Evolutionary conservation across 108 stramenopile genomes (phyloP).

Genomic region (Mediolabrus comicus): DNA sequence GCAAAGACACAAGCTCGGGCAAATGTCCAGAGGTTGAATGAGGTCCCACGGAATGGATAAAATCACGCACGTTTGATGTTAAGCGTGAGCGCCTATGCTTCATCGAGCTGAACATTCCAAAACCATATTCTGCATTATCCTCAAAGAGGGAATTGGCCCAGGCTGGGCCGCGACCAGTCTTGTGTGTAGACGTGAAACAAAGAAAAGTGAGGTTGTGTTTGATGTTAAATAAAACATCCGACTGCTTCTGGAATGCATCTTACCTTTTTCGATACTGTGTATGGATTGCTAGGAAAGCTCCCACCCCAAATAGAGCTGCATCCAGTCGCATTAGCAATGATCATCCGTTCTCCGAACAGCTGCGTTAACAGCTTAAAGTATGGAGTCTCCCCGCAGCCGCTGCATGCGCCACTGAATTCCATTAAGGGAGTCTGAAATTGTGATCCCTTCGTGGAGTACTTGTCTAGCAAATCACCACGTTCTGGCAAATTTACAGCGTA

Average conservation of each 20-base stretch:
- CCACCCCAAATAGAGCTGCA: conserved; percentile 67
- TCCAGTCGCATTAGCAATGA: conserved; percentile 69
- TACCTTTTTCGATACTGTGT: conserved; percentile 52
- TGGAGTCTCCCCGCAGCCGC: conserved; percentile 67
- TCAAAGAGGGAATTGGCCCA: conserved; percentile 72
- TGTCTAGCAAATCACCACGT: conserved; percentile 56
- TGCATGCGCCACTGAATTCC: conserved; percentile 65
- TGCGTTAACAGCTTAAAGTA: conserved; percentile 69
- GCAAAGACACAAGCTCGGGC: conserved; percentile 34
- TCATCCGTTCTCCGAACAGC: conserved; percentile 68
- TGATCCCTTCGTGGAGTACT: conserved; percentile 54
- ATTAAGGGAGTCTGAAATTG: conserved; percentile 70
- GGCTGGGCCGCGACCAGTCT: conserved; percentile 59
- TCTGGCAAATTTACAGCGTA: conserved; percentile 56
- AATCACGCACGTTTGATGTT: conserved; percentile 40
- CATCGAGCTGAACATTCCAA: conserved; percentile 68
- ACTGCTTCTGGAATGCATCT: too few species aligned
- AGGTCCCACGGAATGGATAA: conserved; percentile 25
- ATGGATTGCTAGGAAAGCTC: conserved; percentile 65
- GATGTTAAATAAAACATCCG: too few species aligned
- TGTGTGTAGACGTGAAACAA: background rate
- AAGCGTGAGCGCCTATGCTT: conserved; percentile 55
- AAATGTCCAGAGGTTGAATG: conserved; percentile 24
- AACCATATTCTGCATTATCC: conserved; percentile 63
- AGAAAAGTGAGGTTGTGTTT: too few species aligned